These are phyloP conservation scores for Paramecium octaurelia DNA, from an alignment of 73 alveolate genomes.

Conservation along the genomic window DNA sequence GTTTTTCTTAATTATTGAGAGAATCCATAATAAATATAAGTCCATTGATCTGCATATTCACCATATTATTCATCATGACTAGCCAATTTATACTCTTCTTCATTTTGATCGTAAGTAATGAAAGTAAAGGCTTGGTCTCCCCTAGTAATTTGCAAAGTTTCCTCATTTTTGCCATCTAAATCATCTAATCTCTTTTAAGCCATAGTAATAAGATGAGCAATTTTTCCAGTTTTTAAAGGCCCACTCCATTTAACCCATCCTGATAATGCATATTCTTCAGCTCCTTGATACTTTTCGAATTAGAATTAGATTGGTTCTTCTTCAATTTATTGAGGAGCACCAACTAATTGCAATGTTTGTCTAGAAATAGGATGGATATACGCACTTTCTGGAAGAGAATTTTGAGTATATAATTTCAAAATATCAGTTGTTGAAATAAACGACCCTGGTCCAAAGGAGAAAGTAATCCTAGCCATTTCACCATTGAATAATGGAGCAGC, in stretches of 20 bases:
- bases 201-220: not conserved
- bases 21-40: constrained; percentile 34
- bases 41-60: constrained; percentile 43
- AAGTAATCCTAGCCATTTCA: not conserved
- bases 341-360: not conserved
- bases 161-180: constrained; percentile 33
- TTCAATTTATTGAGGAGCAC: not conserved
- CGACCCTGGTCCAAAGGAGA: constrained; percentile 42
- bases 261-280: constrained; percentile 6
- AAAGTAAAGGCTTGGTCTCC: constrained; percentile 15
- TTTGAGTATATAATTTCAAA: not conserved
- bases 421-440: not conserved
- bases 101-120: not conserved
- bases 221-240: not conserved
- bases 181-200: constrained; percentile 27
- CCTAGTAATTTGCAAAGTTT: not conserved
- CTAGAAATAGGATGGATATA: constrained; percentile 3
- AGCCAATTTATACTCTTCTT: not conserved
- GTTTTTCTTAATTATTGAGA: not conserved
- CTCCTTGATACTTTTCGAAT: constrained; percentile 34
- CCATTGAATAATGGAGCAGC: constrained; percentile 41
- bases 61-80: not conserved
- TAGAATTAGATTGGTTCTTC: not conserved
- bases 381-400: constrained; percentile 10
- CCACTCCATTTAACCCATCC: constrained; percentile 54